phyloP scores from a whole-genome alignment of 148 eudicot genomes.

The Rheum nobile region DNA sequence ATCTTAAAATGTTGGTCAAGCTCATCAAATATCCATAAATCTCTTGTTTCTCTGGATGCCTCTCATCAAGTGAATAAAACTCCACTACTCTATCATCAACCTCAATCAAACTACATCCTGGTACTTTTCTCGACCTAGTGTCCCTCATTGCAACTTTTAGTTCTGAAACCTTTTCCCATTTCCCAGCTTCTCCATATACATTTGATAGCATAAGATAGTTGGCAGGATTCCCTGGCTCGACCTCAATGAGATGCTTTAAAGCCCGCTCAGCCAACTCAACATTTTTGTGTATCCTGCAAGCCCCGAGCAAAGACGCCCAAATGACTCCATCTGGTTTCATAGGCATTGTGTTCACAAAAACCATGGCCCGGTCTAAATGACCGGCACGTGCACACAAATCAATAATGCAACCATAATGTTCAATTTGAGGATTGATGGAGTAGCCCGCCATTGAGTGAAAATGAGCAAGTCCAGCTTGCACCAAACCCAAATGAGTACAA shows the following conservation, averaged over 20 bases:
- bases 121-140: no score
- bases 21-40: no score
- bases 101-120: no score
- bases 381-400: conserved; percentile 66
- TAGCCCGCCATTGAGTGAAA: conserved; percentile 42
- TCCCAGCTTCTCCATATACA: conserved; percentile 45
- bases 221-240: conserved; percentile 62
- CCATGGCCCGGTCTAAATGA: conserved; percentile 42
- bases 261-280: conserved; percentile 55
- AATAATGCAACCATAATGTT: conserved; percentile 71
- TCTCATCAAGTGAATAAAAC: conserved; percentile 56
- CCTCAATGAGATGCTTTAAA: conserved; percentile 39
- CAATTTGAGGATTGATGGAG: conserved; percentile 47
- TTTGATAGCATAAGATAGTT: conserved; percentile 54
- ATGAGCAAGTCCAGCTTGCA: conserved; percentile 40
- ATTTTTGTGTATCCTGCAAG: conserved; percentile 53
- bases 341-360: conserved; percentile 49
- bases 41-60: conserved; percentile 38
- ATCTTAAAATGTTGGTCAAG: conserved; percentile 18
- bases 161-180: no score
- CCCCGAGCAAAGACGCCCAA: conserved; percentile 64
- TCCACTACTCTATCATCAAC: conserved; percentile 36
- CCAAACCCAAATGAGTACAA: no score
- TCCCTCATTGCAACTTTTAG: no score
- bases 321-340: conserved; percentile 53